Evolutionary conservation across 805 yeast genomes (phyloP), one percentile per base, ranked within the genome.

Genomic region (Priceomyces fermenticarens): DNA sequence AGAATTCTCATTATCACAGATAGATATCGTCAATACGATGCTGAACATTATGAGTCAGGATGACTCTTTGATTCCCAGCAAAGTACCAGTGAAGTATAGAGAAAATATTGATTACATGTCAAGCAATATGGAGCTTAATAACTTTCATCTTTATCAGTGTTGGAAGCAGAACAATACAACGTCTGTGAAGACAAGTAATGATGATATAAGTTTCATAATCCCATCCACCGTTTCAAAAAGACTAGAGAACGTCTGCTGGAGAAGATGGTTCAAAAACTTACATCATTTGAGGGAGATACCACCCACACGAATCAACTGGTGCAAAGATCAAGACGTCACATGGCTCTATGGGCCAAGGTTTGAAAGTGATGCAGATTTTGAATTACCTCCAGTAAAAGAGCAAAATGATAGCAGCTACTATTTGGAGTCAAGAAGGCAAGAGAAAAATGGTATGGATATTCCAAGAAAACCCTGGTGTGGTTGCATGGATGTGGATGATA

Each of bases 311-410:
- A 75, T 77, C 31, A 77, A 77, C 54, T 77, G 83, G 83, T 68
- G 64, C 49, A 77, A 77, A 51, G 68, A 62, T 41, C 73, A 74
- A 43, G 83, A 77, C 50, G 68, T 75, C 36, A 77, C 81, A 3
- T 75, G 77, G 64, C 62, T 77, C 37, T 77, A 72, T 49, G 83
- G 82, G 1, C 82, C 83, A 14, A 62, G 63, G 42, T 57, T 55
- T 42, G 44, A 40, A 8, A 20, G 20, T 11, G 25, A 16, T 8
- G 10, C 30, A 2, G 39, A 34, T 10, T 39, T 39, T 15, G 33
- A 35, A 17, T 17, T 39, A 7, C 28, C 25, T 8, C 14, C n/a
- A 14, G 12, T 8, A 3, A 25, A 35, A 26, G 15, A 20, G 16
- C 13, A 16, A 26, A 8, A 27, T 11, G 4, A 23, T 10, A 17